phyloP scores from a whole-genome alignment of 768 basidiomycete species.

The Jaapia argillacea region DNA sequence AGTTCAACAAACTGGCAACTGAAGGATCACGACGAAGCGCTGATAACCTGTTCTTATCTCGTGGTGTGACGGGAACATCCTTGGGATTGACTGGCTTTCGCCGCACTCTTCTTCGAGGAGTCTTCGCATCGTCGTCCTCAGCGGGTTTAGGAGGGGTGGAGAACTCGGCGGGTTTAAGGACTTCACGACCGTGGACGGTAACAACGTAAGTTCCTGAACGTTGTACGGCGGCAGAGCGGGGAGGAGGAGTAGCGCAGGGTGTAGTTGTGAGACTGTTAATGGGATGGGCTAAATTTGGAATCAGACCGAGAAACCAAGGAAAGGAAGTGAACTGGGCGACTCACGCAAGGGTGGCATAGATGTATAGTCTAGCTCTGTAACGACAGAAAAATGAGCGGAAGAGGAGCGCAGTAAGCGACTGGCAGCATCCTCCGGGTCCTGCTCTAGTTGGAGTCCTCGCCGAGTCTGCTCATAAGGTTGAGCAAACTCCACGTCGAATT shows the following conservation, averaged over 20 bases:
- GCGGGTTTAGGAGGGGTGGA: constrained; percentile 37
- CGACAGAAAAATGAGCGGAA: constrained; percentile 53
- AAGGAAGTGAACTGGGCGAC: constrained; percentile 16
- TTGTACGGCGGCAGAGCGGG: constrained; percentile 42
- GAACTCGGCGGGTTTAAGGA: constrained; percentile 54
- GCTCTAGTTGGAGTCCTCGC: constrained; percentile 16
- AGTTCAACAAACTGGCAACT: constrained; percentile 59
- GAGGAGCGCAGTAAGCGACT: constrained; percentile 58
- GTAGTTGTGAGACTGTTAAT: constrained; percentile 45
- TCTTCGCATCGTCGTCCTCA: constrained; percentile 15
- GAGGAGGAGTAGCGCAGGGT: constrained; percentile 35
- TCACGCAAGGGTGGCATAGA: constrained; percentile 62
- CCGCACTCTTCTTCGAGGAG: constrained; percentile 11
- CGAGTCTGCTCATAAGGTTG: constrained; percentile 8
- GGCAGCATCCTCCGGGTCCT: constrained; percentile 35
- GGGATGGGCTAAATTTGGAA: constrained; percentile 34
- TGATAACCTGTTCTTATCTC: constrained; percentile 41
- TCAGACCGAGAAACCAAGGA: no score
- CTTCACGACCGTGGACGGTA: constrained; percentile 54
- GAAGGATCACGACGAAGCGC: constrained; percentile 69
- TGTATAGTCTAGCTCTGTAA: constrained; percentile 43
- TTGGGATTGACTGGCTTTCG: constrained; percentile 19
- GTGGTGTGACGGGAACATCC: constrained; percentile 27
- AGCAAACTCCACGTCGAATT: constrained; percentile 14
- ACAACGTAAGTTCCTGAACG: constrained; percentile 60